Evolutionary conservation across 2,329 filamentous ascomycete species (phyloP), one percentile per base, ranked within the genome.

Genomic region (Fusarium haematococcum): DNA sequence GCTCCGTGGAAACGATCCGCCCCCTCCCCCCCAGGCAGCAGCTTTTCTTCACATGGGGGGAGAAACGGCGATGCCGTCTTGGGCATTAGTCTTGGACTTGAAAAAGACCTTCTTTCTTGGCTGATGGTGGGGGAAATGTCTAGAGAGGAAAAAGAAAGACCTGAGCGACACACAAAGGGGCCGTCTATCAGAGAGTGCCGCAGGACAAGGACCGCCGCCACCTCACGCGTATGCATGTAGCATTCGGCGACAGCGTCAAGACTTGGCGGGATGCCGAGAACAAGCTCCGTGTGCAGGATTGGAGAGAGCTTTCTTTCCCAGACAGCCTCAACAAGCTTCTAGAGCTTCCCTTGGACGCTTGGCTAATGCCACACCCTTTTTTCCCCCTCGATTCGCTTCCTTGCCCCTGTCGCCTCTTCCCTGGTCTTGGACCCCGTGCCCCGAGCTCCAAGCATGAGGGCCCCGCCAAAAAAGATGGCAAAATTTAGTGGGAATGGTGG

Each of bases 11-110:
- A 27, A 27, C 35, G 57, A 39, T 61, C 69, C 58, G 59, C 14
- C 35, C 33, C 35, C 35, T 37, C 35, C 48, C 56, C 65, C 65
- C 66, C 54, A 78, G 76, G 76, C 76, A 78, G 71, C 76, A 78
- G 66, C 45, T 70, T 77, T 77, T 70, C 70, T 74, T 57, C 35
- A 50, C 41, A 45, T 27, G 25, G 18, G 23, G 56, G n/a, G 33
- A 48, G 48, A 45, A 65, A 52, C 50, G 58, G 67, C 39, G 61
- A 56, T 56, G 58, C 41, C 60, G 59, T 27, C 61, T 50, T 63
- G 48, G 48, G 48, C 27, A 7, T 52, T 52, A 52, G 48, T 52
- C 48, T 52, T 52, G 48, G 48, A 32, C 27, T 32, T 8, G 10
- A 20, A 43, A 58, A 43, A 50, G 27, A 57, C 35, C 23, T 18